Evolutionary conservation across 768 basidiomycete species (phyloP).

Genomic region (Boletus reticulatus): DNA sequence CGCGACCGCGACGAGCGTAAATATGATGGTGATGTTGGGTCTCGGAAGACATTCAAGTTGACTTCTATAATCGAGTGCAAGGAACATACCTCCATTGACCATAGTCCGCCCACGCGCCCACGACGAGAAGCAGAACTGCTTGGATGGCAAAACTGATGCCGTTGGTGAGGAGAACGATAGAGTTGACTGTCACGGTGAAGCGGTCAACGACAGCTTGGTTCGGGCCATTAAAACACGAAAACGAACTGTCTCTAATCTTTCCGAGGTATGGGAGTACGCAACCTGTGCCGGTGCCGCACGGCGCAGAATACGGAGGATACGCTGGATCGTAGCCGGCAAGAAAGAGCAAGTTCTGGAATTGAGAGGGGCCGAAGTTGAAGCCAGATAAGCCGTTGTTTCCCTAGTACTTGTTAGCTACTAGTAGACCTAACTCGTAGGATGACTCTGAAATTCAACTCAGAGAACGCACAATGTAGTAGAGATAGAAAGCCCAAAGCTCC

Average conservation of each 20-base stretch:
- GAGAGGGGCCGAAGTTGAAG: slow-evolving; percentile 71
- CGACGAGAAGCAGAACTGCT: slow-evolving; percentile 57
- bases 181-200: slow-evolving; percentile 50
- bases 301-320: slow-evolving; percentile 48
- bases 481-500: slow-evolving; percentile 60
- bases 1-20: slow-evolving; percentile 61
- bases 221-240: background rate
- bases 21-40: slow-evolving; percentile 76
- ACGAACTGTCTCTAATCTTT: slow-evolving; percentile 54
- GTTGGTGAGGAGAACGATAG: slow-evolving; percentile 75
- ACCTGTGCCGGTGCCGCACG: slow-evolving; percentile 47
- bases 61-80: background rate
- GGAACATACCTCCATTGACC: slow-evolving; percentile 64
- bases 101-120: slow-evolving; percentile 83
- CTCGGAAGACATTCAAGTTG: slow-evolving; percentile 28
- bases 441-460: background rate
- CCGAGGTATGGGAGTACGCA: slow-evolving; percentile 72
- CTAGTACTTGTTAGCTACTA: slow-evolving; percentile 17
- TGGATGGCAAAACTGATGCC: slow-evolving; percentile 79
- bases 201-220: background rate
- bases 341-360: slow-evolving; percentile 72
- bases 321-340: slow-evolving; percentile 71
- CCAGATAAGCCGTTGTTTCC: slow-evolving; percentile 70
- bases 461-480: slow-evolving; percentile 48
- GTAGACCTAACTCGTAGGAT: background rate